Percentiles rank a stretch among this genome's conserved stretches.
Conservation (phyloP, 345 rosid species). For the Limnanthes douglasii region DNA sequence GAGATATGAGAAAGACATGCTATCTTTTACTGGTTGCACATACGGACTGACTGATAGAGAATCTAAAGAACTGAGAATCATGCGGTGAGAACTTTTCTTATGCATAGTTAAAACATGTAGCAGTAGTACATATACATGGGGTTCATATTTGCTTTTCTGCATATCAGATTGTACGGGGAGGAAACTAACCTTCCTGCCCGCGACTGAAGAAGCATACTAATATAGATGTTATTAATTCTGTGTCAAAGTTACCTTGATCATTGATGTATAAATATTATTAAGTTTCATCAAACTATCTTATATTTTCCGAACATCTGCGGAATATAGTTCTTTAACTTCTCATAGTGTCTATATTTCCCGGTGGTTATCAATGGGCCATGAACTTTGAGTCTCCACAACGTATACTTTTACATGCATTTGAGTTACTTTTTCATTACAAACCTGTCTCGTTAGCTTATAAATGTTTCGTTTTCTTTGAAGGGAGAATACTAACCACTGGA, state of each 20-base stretch:
- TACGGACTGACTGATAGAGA: slow-evolving; percentile 69
- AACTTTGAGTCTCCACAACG: no score
- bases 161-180: not conserved
- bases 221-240: no score
- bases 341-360: not conserved
- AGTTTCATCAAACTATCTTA: not conserved
- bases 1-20: slow-evolving; percentile 94
- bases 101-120: slow-evolving; percentile 2
- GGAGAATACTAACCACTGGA: slow-evolving; percentile 88
- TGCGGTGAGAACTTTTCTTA: slow-evolving; percentile 44
- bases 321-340: not conserved
- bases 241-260: no score
- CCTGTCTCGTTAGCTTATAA: not conserved
- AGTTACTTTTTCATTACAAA: not conserved
- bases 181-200: not conserved
- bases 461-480: slow-evolving; percentile 15
- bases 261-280: not conserved
- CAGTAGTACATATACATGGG: not conserved
- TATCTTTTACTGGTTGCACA: slow-evolving; percentile 89
- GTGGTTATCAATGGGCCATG: no score
- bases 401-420: not conserved
- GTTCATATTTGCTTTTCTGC: not conserved
- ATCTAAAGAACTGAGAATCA: slow-evolving; percentile 63
- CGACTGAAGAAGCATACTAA: no score
- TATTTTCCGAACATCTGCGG: not conserved